Evolutionary conservation across 352 stramenopile genomes (phyloP), one percentile per base, ranked within the genome.

Genomic region (Pythium monospermum): DNA sequence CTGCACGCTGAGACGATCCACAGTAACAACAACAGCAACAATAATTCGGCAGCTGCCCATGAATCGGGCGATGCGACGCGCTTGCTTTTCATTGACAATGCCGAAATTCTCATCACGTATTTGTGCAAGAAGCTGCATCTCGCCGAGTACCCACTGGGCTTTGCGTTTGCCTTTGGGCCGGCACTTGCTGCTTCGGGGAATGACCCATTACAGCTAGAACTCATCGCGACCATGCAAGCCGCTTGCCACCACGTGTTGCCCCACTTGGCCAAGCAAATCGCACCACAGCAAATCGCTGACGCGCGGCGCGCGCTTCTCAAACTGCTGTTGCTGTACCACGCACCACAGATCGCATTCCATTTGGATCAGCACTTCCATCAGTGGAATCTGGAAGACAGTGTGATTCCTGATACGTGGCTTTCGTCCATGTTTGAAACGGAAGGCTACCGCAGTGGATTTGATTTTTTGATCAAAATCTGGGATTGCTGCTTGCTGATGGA

Each of bases 31-130:
- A 36, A n/a, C 19, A n/a, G n/a, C n/a, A n/a, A n/a, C n/a, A n/a
- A n/a, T n/a, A 31, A 18, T 4, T 37, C 57, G 6, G 56, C 66
- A 47, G 50, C 68, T 12, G 65, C 64, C 6, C 61, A 83, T 22
- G 36, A 54, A 8, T 41, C 35, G 16, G 57, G 22, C 16, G 75
- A 86, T 41, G 72, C 68, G 21, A 58, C 73, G 11, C 75, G 76
- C 5, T 52, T 93, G 42, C 59, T 86, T 6, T 88, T 91, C 48
- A 85, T 90, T 35, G 79, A 93, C 54, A 82, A 66, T 35, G 74
- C 78, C 21, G 83, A 93, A 61, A 81, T 81, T 8, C 51, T 91
- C 15, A 18, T 90, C 23, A 85, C 76, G 21, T 69, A 83, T 41
- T 21, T 87, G 23, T 90, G 78, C 52, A 85, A 83, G 33, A 70